A percentile compares a stretch with the other conserved stretches of the same genome.
These are phyloP conservation scores for Beauveria asiatica DNA, from an alignment of 2,329 filamentous ascomycete genomes.

Conservation along the genomic window DNA sequence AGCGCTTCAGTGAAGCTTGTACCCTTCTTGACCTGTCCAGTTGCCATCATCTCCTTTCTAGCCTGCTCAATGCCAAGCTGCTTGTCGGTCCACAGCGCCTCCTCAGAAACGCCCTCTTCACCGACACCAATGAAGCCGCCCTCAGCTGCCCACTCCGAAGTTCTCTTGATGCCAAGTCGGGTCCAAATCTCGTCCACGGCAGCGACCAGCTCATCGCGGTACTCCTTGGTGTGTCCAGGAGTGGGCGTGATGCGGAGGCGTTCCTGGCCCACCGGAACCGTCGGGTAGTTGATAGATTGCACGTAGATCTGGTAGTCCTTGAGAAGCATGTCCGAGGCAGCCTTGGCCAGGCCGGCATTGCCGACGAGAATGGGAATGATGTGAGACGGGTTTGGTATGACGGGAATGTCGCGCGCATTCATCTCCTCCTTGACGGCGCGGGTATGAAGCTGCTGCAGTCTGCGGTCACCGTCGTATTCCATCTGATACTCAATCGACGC, in stretches of 20 bases:
- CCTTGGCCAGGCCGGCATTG: slow-evolving; percentile 85
- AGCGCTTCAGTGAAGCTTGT: slow-evolving; percentile 47
- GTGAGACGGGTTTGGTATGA: slow-evolving; percentile 95
- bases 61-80: slow-evolving; percentile 73
- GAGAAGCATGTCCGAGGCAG: slow-evolving; percentile 84
- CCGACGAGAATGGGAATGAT: slow-evolving; percentile 92
- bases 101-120: slow-evolving; percentile 50
- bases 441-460: slow-evolving; percentile 92
- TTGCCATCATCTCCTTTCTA: slow-evolving; percentile 50
- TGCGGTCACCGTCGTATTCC: slow-evolving; percentile 73
- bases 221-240: slow-evolving; percentile 78
- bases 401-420: slow-evolving; percentile 73
- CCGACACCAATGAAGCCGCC: slow-evolving; percentile 95
- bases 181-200: slow-evolving; percentile 85
- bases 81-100: slow-evolving; percentile 83
- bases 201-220: slow-evolving; percentile 75
- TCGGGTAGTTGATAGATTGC: slow-evolving; percentile 98
- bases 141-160: slow-evolving; percentile 80
- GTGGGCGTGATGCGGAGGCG: slow-evolving; percentile 93
- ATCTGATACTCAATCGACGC: slow-evolving; percentile 92
- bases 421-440: slow-evolving; percentile 86
- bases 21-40: slow-evolving; percentile 24
- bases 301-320: slow-evolving; percentile 92
- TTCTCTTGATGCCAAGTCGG: slow-evolving; percentile 83
- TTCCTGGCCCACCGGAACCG: slow-evolving; percentile 95